Base-by-base conservation (phyloP, 768 basidiomycete genomes). In the Dendrothele bispora region DNA sequence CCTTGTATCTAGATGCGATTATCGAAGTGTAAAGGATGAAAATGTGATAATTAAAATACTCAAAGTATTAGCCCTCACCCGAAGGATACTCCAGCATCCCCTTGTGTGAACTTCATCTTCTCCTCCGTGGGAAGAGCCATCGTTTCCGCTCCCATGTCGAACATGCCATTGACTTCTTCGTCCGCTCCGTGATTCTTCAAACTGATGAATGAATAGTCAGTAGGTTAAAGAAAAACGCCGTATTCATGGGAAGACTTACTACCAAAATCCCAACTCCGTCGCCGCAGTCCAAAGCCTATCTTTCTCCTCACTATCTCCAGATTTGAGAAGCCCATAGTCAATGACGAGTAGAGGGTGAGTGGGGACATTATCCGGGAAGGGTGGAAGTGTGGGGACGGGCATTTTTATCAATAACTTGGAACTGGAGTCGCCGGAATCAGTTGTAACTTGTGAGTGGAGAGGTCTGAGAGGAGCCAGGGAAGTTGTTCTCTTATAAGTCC, bases 261-360 rank as follows among this genome's bases (percentile, higher is more conserved):
- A 84, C 80, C 82, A 86, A 60, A 86, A 85, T 2, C 83, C 82
- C 1, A 84, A 67, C 37, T 74, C 68, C 0, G 77, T 82, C 7
- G 75, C 78, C 1, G 82, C 82, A 39, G 74, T 62, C 78, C 78
- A 83, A 2, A 86, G 70, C 41, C 64, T 68, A 28, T 77, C 69
- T 7, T 75, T 70, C 56, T 84, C 82, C 4, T 52, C 35, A 4
- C 55, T 41, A 43, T 81, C 70, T 0, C 72, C 59, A 0, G 63
- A 63, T 32, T 68, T 62, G 41, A 85, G 60, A 5, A 80, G 66
- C 18, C 65, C 57, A 48, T 76, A 84, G 64, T 83, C 81, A 34
- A 84, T 67, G 40, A 83, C 60, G 21, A 82, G 68, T 24, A 84
- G 63, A 0, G 80, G 77, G 53, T 80, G 78, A 2, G 77, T 78